phyloP scores from a whole-genome alignment of 768 basidiomycete species.

The Leccinum variicolor region DNA sequence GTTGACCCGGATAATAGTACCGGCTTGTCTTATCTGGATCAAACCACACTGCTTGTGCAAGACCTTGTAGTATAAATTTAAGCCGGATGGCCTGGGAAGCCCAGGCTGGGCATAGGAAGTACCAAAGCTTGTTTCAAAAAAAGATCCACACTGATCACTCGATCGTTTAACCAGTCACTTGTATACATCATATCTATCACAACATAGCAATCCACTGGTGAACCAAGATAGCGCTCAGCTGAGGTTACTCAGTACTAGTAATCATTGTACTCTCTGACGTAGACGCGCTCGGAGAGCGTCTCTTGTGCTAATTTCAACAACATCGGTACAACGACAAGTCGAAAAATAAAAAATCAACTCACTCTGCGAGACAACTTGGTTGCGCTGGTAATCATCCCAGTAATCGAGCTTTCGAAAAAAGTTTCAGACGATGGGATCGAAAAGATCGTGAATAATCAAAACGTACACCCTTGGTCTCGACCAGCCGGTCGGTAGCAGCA shows the following conservation, averaged over 20 bases:
- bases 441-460: neutral
- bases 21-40: neutral
- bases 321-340: neutral
- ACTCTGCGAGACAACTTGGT: neutral
- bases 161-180: too few relatives aligned
- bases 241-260: neutral
- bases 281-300: neutral
- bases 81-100: too few relatives aligned
- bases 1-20: neutral
- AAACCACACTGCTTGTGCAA: neutral
- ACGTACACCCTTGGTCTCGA: conserved; percentile 23
- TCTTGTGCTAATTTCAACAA: neutral
- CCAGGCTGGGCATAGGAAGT: neutral
- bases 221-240: neutral
- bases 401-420: neutral
- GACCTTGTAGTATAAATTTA: neutral
- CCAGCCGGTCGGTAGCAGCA: conserved; percentile 1
- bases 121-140: neutral
- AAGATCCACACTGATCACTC: too few relatives aligned
- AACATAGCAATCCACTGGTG: neutral
- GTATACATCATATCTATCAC: neutral
- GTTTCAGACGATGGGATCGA: neutral
- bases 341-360: neutral
- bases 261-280: neutral
- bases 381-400: neutral